Evolutionary conservation across 768 basidiomycete genomes (phyloP), one percentile per base, ranked within the genome.

Genomic region (Tephrocybe sp.): DNA sequence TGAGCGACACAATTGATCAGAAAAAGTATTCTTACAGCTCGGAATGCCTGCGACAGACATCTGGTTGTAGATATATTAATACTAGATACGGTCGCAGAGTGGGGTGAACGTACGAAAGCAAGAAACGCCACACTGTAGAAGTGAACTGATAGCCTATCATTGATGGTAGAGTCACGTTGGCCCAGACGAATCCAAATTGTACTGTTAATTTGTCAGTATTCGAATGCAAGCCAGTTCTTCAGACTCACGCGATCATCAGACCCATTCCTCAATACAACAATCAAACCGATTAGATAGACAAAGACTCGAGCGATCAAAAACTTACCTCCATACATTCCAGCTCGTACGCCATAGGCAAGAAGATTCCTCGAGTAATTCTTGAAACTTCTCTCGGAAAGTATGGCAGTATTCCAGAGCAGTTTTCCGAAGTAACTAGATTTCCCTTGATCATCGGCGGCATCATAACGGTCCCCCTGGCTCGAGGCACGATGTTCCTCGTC

Each of bases 21-120:
- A 12, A 23, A 24, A 25, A 11, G 4, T 23, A 19, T 3, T 55
- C 69, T 36, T 53, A 74, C 73, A 82, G 22, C 74, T 61, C 2
- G 80, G 82, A 33, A 83, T 82, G 16, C 81, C 81, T 19, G 80
- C 80, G 3, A 83, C 81, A 12, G 74, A 74, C 79, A 82, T 81
- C 73, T 75, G 47, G 0, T 39, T 10, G 4, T 4, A 34, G 5
- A 15, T 3, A 27, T 19, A 10, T 38, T 50, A 21, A 24, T 18
- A 12, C 44, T 5, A 47, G 22, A 38, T 22, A 16, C 18, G 12
- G 10, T 36, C 16, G n/a, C 31, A 34, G 16, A 6, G 44, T 27
- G 52, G 10, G 10, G 15, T 2, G 3, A 40, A 66, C 72, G 44
- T 49, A 75, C 71, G 49, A 77, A 78, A 1, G 72, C 73, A 5